Percentiles rank a stretch among this genome's conserved stretches.
These are phyloP conservation scores for Leccinellum albellum DNA, from an alignment of 768 basidiomycete genomes.

Conservation along the genomic window DNA sequence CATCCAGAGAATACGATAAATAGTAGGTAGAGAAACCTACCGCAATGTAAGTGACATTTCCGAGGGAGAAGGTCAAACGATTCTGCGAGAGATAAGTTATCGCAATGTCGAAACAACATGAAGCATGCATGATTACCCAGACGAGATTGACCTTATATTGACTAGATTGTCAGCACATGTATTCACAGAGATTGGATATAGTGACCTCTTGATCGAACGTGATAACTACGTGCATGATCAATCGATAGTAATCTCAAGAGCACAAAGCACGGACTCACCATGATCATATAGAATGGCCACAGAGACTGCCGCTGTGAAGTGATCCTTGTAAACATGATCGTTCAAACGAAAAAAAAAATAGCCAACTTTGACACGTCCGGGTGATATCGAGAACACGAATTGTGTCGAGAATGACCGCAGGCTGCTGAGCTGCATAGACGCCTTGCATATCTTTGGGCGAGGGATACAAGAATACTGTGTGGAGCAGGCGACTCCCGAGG, in stretches of 20 bases:
- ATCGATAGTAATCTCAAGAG: neutral
- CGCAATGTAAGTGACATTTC: constrained; percentile 15
- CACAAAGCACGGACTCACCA: neutral
- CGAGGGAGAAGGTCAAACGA: constrained; percentile 1
- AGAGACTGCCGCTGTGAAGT: neutral
- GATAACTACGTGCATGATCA: constrained; percentile 3
- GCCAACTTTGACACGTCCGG: neutral
- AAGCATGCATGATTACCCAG: neutral
- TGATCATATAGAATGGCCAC: neutral
- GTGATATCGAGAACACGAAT: no score
- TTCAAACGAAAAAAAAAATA: no score
- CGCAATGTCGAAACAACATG: neutral
- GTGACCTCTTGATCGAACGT: neutral
- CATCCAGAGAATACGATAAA: neutral
- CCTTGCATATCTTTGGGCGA: neutral
- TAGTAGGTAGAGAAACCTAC: neutral
- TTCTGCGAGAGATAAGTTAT: constrained; percentile 3
- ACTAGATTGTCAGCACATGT: neutral
- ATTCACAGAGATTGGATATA: neutral
- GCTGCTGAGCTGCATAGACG: neutral
- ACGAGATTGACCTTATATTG: neutral
- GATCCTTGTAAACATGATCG: neutral
- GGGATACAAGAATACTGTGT: no score
- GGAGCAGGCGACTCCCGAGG: no score
- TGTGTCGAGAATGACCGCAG: neutral